A percentile compares a stretch with the other conserved stretches of the same genome.
Conservation (phyloP, 2,329 filamentous ascomycete genomes). For the Penicillium sumatraense region DNA sequence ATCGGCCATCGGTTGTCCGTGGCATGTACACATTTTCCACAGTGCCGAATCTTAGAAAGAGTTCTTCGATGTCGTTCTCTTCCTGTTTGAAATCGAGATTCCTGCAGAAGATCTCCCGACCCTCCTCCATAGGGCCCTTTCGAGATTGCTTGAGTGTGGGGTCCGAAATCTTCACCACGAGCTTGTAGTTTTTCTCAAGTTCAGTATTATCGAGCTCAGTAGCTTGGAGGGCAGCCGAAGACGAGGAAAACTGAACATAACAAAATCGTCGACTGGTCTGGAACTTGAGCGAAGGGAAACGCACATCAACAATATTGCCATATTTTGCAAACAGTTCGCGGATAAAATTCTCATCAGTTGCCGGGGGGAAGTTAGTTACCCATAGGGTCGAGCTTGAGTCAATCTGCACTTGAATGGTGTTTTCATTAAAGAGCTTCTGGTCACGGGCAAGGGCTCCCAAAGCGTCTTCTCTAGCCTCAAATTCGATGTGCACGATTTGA, state of each 20-base stretch:
- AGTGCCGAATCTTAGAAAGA: slow-evolving; percentile 76
- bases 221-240: slow-evolving; percentile 71
- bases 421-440: slow-evolving; percentile 75
- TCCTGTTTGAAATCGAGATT: slow-evolving; percentile 66
- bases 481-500: slow-evolving; percentile 80
- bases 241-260: slow-evolving; percentile 84
- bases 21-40: slow-evolving; percentile 75
- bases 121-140: slow-evolving; percentile 80
- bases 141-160: slow-evolving; percentile 77
- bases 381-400: slow-evolving; percentile 82
- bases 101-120: slow-evolving; percentile 79
- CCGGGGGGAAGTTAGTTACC: slow-evolving; percentile 82
- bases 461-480: slow-evolving; percentile 78
- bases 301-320: slow-evolving; percentile 81
- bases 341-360: slow-evolving; percentile 55
- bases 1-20: slow-evolving; percentile 67
- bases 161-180: slow-evolving; percentile 83
- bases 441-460: slow-evolving; percentile 79
- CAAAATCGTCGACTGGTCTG: slow-evolving; percentile 91
- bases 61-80: slow-evolving; percentile 70
- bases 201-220: slow-evolving; percentile 72
- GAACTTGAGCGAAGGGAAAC: slow-evolving; percentile 88
- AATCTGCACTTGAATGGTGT: slow-evolving; percentile 72
- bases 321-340: slow-evolving; percentile 66
- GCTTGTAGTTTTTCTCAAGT: slow-evolving; percentile 69